Evolutionary conservation across 176 grass and related monocot genomes (phyloP), one percentile per base, ranked within the genome.

Genomic region (Melocanna baccifera): DNA sequence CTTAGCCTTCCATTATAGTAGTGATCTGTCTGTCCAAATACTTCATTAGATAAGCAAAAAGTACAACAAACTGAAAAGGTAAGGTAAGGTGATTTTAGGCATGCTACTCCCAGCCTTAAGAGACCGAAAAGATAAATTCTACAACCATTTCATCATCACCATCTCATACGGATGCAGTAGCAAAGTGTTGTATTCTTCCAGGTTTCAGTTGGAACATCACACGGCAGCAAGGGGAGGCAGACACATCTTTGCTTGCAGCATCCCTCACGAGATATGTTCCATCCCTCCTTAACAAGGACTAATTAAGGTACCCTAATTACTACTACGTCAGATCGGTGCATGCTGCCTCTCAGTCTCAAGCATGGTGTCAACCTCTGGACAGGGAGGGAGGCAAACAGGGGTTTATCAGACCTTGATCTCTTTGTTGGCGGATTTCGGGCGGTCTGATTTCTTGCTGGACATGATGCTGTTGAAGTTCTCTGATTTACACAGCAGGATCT

Each of bases 401-500:
- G 34, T 57, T 43, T 9, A 14, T 71, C 64, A 91, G 58, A 88
- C 79, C 67, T 92, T 86, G 14, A 86, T 78, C 47, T 93, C 89
- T 55, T 89, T 59, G 51, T 94, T 87, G 18, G 68, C 32, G 0
- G 85, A 81, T 74, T 92, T 91, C 6, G 50, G 87, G 29, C 81
- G 71, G 74, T 88, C 88, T 4, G 78, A 88, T 69, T 90, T 95
- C 50, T 89, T 86, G 67, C 68, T 80, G 3, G 93, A 83, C 73
- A 92, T 89, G 50, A 93, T 82, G 65, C 57, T 86, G 36, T 90
- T 77, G 76, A 93, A 95, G 47, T 88, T 93, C 7, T 95, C 91
- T 9, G 95, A 93, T 80, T 92, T 95, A 53, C 89, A 90, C 1
- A 98, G 58, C 9, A 94, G 66, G 47, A 98, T 98, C 84, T 98